Base-by-base conservation (phyloP, 1,284 basidiomycete species). In the Cryptococcus deneoformans region DNA sequence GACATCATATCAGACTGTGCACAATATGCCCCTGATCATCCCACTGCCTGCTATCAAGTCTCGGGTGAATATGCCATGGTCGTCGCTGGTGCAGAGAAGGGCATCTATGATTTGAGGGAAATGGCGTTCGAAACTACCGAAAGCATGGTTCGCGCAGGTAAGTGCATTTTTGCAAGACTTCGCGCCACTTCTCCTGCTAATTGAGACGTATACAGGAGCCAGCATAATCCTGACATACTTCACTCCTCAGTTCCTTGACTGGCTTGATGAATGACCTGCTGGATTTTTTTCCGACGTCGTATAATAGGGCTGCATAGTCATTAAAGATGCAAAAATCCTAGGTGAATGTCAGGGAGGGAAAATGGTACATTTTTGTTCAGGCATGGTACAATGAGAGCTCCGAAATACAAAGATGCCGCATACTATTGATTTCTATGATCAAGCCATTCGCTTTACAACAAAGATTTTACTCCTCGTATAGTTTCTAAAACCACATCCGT, bases 61-160 rank as follows among this genome's bases (percentile, higher is more conserved):
- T 92, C 90, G 56, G 96, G 96, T 9, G 96, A 99, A 77, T 99
- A 90, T 69, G 92, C 95, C 4, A 98, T 97, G 92, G 82, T 99
- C 35, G 87, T 90, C 57, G 95, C 96, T 0, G 95, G 93, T 36
- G 95, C 96, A 6, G 82, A 83, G 12, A 92, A 92, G 4, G 95
- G 95, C 9, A 88, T 99, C 12, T 99, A 96, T 73, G 90, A 92
- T 60, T 80, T 99, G 58, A 87, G 85, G 62, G 84, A 86, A 35
- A 93, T 97, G 91, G 96, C 94, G 3, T 92, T 95, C 64, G 96
- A 99, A 80, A 89, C 86, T 5, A 85, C 86, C 3, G 91, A 96
- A 58, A 85, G 90, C 63, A 90, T 97, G 84, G 81, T 97, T 48
- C 83, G 95, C 38, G 94, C 96, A 16, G 93, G 92, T 86, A 67